Base-by-base conservation (phyloP, 495 filamentous ascomycete genomes). In the Cladorrhinum samala region DNA sequence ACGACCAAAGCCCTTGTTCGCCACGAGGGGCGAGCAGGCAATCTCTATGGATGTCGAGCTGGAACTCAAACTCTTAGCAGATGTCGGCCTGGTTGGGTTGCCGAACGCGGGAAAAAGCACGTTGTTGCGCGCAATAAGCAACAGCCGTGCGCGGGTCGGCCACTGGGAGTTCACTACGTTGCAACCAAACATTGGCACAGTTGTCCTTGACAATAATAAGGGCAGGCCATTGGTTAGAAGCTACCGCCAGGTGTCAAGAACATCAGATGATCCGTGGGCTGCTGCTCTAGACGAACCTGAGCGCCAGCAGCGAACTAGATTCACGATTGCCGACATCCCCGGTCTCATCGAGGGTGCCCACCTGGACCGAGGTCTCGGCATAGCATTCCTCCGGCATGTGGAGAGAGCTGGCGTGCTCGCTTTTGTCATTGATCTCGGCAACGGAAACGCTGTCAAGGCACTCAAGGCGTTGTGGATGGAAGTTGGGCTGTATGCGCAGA, bases 21-120 rank as follows among this genome's bases (percentile, higher is more conserved):
- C 92, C 7, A 95, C 89, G 1, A 85, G 83, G 57, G 93, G 93
- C 16, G 89, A 93, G 58, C 72, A 75, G 30, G 89, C 88, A 42
- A 82, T 89, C 66, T 83, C 78, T 20, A 70, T 98, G 52, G 81
- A 84, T 25, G 70, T 98, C 11, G 87, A 95, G 58, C 81, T 98
- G 48, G 93, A 98, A 66, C 78, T 98, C 52, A 97, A 96, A 72
- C 76, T 98, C 3, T 81, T 98, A 9, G 93, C 93, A 13, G 93
- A 98, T 68, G 85, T 98, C 16, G 93, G 92, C 1, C 75, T 98
- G 9, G 93, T 98, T 21, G 93, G 93, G 1, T 79, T 96, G 46
- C 94, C 93, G 0, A 98, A 98, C 66, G 93, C 94, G 1, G 93
- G 93, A 11, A 98, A 98, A 67, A 93, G 87, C 64, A 96, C 94